These are phyloP conservation scores for Pyrus betulifolia DNA, from an alignment of 306 rosid species.

Conservation along the genomic window DNA sequence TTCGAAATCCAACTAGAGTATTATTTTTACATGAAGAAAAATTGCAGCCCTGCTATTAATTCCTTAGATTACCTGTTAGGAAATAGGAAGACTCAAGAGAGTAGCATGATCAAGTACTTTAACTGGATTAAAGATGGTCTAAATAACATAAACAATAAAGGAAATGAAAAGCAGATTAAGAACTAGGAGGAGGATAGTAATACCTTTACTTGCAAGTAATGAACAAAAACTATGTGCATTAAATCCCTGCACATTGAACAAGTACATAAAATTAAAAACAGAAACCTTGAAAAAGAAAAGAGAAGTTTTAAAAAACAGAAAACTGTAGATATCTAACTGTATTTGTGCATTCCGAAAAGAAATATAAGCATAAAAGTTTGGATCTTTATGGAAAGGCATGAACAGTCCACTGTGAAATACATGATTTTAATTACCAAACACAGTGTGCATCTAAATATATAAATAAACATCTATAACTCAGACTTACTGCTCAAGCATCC, in stretches of 20 bases:
- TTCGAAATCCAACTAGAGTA: background rate
- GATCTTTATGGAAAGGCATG: background rate
- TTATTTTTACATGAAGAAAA: background rate
- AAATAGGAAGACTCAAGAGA: background rate
- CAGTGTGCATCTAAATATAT: too few relatives aligned
- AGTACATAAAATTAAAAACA: slow-evolving; percentile 16
- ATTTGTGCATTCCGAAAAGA: background rate
- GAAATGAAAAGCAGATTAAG: background rate
- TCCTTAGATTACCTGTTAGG: background rate
- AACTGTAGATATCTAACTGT: background rate
- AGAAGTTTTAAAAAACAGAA: background rate
- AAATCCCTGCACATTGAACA: slow-evolving; percentile 56
- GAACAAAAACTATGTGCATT: slow-evolving; percentile 92
- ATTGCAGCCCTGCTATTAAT: background rate
- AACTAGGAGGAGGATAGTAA: slow-evolving; percentile 8
- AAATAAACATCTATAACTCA: slow-evolving; percentile 4
- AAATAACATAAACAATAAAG: background rate
- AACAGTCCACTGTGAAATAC: background rate
- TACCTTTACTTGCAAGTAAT: slow-evolving; percentile 95
- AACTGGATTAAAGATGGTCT: slow-evolving; percentile 5
- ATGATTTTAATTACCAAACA: background rate
- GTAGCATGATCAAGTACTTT: background rate
- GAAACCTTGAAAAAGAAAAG: background rate
- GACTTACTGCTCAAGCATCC: slow-evolving; percentile 93
- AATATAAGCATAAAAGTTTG: background rate